These are phyloP conservation scores for Ogataea siamensis DNA, from an alignment of 805 yeast genomes.

Conservation along the genomic window DNA sequence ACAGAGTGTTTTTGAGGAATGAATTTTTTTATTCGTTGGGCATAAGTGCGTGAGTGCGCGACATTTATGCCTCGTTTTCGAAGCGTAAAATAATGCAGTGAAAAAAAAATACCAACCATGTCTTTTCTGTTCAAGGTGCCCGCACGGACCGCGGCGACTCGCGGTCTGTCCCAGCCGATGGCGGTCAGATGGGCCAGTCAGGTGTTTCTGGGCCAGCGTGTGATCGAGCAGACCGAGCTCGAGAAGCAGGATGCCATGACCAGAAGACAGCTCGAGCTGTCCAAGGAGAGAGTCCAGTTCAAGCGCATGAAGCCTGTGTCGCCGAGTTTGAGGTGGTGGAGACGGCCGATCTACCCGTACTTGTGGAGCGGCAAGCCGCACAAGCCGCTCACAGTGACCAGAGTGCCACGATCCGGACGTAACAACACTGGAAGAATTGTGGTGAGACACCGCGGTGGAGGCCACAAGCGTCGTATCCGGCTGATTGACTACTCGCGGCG, in stretches of 20 bases:
- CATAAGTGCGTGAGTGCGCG: constrained; percentile 20
- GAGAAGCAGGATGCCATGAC: constrained; percentile 76
- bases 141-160: neutral
- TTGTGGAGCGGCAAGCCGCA: constrained; percentile 84
- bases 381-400: constrained; percentile 68
- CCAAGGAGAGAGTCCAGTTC: constrained; percentile 67
- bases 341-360: constrained; percentile 83
- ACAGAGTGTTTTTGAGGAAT: constrained; percentile 10
- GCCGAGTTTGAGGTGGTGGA: constrained; percentile 87
- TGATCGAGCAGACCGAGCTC: constrained; percentile 58
- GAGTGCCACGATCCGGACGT: constrained; percentile 80
- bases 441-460: constrained; percentile 95
- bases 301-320: constrained; percentile 77
- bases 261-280: constrained; percentile 68
- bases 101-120: constrained; percentile 9
- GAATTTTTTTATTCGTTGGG: constrained; percentile 29
- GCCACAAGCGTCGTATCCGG: constrained; percentile 85
- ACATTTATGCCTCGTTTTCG: constrained; percentile 11
- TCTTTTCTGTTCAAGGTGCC: constrained; percentile 5
- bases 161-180: neutral
- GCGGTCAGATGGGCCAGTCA: constrained; percentile 4
- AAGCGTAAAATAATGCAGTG: constrained; percentile 1
- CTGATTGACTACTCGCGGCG: constrained; percentile 72
- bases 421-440: constrained; percentile 86
- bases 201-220: constrained; percentile 6